A percentile compares a stretch with the other conserved stretches of the same genome.
Conservation (phyloP, 139 green algal species). For the Haematococcus lacustris region DNA sequence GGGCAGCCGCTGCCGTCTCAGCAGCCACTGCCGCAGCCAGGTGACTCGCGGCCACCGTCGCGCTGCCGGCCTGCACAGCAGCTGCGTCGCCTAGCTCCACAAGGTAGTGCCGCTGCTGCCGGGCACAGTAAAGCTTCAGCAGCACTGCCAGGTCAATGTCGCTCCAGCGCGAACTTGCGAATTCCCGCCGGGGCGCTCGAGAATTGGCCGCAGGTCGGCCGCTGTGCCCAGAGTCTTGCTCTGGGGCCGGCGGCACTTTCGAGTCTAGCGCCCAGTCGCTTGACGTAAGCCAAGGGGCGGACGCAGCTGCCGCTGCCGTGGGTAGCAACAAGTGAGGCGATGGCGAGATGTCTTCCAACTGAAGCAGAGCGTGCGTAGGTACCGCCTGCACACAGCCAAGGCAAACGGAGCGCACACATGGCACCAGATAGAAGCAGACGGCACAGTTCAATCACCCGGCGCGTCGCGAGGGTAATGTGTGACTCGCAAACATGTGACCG, state of each 20-base stretch:
- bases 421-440: too few relatives aligned
- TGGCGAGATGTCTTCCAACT: slow-evolving; percentile 12
- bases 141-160: neutral
- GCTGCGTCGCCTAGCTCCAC: neutral
- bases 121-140: neutral
- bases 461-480: neutral
- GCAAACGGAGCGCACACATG: neutral
- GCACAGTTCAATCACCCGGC: neutral
- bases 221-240: neutral
- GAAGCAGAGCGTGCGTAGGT: slow-evolving; percentile 44
- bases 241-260: neutral
- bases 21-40: too few relatives aligned
- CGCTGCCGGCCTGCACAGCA: too few relatives aligned
- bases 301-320: neutral
- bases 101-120: neutral
- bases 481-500: neutral
- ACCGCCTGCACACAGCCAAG: slow-evolving; percentile 12
- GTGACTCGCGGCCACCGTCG: too few relatives aligned
- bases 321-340: neutral
- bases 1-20: too few relatives aligned
- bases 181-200: neutral
- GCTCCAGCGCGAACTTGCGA: neutral
- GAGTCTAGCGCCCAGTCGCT: too few relatives aligned
- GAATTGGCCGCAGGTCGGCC: neutral
- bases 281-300: neutral